Evolutionary conservation across 2,329 filamentous ascomycete genomes (phyloP), one percentile per base, ranked within the genome.

Genomic region (Alternaria panax): DNA sequence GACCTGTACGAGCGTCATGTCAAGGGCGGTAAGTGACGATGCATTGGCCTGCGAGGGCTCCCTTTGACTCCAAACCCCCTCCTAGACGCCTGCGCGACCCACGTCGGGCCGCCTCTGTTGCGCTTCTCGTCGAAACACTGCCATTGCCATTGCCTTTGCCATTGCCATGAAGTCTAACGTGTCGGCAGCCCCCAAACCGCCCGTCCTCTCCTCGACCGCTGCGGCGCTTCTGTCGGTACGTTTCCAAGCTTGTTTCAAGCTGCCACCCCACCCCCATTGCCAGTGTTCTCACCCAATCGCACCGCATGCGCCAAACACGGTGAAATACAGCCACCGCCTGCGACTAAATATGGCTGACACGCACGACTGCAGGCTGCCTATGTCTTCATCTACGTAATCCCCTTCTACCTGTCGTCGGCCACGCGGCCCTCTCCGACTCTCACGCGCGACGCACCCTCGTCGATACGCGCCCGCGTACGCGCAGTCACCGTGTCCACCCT

Each of bases 311-410:
- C 55, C 46, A 52, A 47, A 41, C 32, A 62, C 56, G 55, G 28
- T 61, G 57, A 63, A 65, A 48, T 34, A 46, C 40, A 55, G 38
- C 18, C 30, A 40, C 20, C 36, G 20, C n/a, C 16, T 14, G 8
- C 36, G 4, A 18, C n/a, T 20, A 38, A 38, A 20, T 20, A 40
- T 14, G 38, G 57, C 70, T 76, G 61, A 76, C 69, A 47, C 45
- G 50, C 62, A 51, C 32, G 16, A 52, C 45, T 65, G 43, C 62
- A 91, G 92, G 80, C 93, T 63, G 79, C 89, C 62, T 96, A 96
- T 80, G 96, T 92, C n/a, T 78, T 93, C 68, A 80, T 92, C 81
- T 99, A 98, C 80, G 92, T 99, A 70, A 82, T 91, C 4, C 94
- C 95, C 24, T 92, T 98, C 79, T 97, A 99, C 82, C 83, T 94